These are phyloP conservation scores for Piloderma croceum DNA, from an alignment of 768 basidiomycete species.

Conservation along the genomic window DNA sequence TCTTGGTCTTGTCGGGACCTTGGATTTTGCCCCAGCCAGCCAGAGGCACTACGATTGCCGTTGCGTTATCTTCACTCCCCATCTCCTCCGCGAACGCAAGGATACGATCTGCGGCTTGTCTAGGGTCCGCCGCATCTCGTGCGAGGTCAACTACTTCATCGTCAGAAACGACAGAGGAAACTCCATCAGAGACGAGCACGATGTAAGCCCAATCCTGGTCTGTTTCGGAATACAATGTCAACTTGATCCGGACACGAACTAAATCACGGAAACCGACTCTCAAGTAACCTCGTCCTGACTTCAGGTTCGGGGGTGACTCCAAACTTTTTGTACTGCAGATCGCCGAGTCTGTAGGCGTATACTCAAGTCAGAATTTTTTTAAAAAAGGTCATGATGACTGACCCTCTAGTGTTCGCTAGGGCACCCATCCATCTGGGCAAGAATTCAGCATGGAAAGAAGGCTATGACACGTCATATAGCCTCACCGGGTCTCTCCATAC, in stretches of 20 bases:
- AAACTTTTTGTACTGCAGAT: conserved; percentile 81
- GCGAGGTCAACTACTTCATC: conserved; percentile 92
- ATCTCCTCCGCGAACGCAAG: conserved; percentile 83
- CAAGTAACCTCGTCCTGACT: conserved; percentile 65
- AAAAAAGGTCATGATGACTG: conserved; percentile 15
- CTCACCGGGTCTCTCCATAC: conserved; percentile 84
- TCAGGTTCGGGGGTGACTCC: conserved; percentile 94
- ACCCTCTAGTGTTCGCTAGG: conserved; percentile 88
- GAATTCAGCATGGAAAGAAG: conserved; percentile 3
- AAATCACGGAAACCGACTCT: conserved; percentile 45
- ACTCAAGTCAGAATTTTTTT: background rate
- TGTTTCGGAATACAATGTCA: conserved; percentile 23
- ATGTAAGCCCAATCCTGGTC: conserved; percentile 84
- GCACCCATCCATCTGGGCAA: conserved; percentile 84
- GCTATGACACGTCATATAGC: background rate
- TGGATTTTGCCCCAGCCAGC: conserved; percentile 83
- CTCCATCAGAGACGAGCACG: conserved; percentile 88
- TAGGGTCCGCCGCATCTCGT: conserved; percentile 63
- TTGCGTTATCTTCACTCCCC: conserved; percentile 87
- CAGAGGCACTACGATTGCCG: conserved; percentile 85
- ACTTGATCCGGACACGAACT: background rate
- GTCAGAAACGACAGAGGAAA: conserved; percentile 87
- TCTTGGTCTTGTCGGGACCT: conserved; percentile 78
- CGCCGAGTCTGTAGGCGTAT: conserved; percentile 78
- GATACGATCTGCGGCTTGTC: conserved; percentile 76